Base-by-base conservation (phyloP, 2,329 filamentous ascomycete genomes). In the Simplicillium sp. region DNA sequence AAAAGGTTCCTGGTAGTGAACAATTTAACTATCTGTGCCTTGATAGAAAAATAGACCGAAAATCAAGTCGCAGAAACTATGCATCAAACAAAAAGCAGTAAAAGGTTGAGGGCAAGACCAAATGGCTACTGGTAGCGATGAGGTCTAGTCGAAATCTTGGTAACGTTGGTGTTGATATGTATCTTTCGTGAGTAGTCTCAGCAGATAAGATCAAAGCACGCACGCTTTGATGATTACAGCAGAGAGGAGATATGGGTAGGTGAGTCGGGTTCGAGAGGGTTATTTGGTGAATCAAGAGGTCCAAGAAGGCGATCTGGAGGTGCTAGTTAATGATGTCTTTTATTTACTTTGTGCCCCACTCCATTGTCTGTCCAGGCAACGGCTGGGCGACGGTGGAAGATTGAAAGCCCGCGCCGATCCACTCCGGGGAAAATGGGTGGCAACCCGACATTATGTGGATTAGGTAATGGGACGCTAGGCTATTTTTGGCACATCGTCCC, bases 1-100 rank as follows among this genome's bases (percentile, higher is more conserved):
- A 64, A 74, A 74, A 71, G 68, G 64, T 70, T 75, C 70, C 68
- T 74, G 61, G 65, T 55, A 6, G 20, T 9, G 20, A 25, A 25
- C 20, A 25, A 25, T 25, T 25, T 25, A 25, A 25, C 9, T 25
- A 25, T 9, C 9, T 25, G 20, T 25, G 20, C 9, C 20, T 25
- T 25, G 20, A 25, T 25, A 6, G 20, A 25, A 9, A 6, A 25
- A 6, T 5, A 25, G 53, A 51, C 57, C 61, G 59, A 70, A 63
- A 66, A 71, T 67, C 58, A 44, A 59, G 56, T 67, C 61, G 9
- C 5, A 25, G 9, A 25, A 25, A 25, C 9, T 25, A 25, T 25
- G 20, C 20, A 25, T 25, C 20, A 25, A 25, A 25, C 20, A 25
- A 25, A 25, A 25, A 25, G 20, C 20, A 25, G 20, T 25, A 25